A percentile compares a stretch with the other conserved stretches of the same genome.
These are phyloP conservation scores for Fusarium tricinctum DNA, from an alignment of 2,329 filamentous ascomycete species.

Conservation along the genomic window DNA sequence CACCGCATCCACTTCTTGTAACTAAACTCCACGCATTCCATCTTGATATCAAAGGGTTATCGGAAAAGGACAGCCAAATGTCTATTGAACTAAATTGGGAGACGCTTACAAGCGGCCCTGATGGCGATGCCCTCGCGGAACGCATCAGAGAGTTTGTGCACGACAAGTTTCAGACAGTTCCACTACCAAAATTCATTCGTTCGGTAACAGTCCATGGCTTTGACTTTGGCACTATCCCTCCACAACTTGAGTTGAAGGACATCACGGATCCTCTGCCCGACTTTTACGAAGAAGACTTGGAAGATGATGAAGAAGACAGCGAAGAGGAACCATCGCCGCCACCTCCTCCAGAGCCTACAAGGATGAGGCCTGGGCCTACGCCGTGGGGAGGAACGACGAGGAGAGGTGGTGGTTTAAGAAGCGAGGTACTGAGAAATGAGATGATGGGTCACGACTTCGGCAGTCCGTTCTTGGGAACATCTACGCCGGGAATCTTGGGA, in stretches of 20 bases:
- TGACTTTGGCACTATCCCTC: constrained; percentile 86
- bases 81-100: constrained; percentile 99
- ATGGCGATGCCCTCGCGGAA: constrained; percentile 86
- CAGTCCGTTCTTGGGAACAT: constrained; percentile 70
- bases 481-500: constrained; percentile 75
- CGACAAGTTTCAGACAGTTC: constrained; percentile 92
- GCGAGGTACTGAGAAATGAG: constrained; percentile 54
- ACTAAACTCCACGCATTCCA: neutral
- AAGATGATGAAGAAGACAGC: constrained; percentile 63
- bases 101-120: constrained; percentile 87
- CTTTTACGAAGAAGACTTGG: constrained; percentile 89
- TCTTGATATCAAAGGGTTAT: neutral
- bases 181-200: constrained; percentile 94
- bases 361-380: constrained; percentile 39
- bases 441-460: constrained; percentile 60
- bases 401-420: constrained; percentile 50
- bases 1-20: constrained; percentile 31
- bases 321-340: constrained; percentile 50
- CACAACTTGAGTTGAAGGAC: constrained; percentile 92
- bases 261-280: constrained; percentile 95
- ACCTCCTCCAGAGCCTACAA: constrained; percentile 36
- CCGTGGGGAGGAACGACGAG: constrained; percentile 37
- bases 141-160: constrained; percentile 94
- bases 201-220: constrained; percentile 96
- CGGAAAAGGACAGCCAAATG: constrained; percentile 66